Evolutionary conservation across 2,329 filamentous ascomycete species (phyloP).

Genomic region (Parafenestella ontariensis): DNA sequence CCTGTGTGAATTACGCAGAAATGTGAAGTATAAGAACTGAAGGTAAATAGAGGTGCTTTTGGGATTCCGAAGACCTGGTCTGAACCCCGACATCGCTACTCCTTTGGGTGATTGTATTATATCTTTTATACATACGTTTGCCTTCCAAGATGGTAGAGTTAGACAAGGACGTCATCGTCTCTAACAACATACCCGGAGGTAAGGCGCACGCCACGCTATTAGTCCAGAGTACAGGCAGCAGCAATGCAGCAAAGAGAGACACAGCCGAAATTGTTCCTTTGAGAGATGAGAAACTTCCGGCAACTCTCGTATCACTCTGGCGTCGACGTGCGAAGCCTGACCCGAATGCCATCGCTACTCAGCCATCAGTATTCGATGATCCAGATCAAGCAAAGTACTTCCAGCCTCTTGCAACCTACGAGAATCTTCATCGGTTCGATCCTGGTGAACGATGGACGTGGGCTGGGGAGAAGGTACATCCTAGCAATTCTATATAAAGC

Average conservation of each 20-base stretch:
- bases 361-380: slow-evolving; percentile 20
- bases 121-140: not conserved
- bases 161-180: not conserved
- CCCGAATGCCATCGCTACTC: slow-evolving; percentile 20
- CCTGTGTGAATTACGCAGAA: not conserved
- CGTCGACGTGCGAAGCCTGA: slow-evolving; percentile 12
- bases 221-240: not conserved
- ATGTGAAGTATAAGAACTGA: not conserved
- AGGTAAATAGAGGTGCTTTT: not conserved
- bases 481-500: not conserved
- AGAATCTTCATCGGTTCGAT: slow-evolving; percentile 64
- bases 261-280: slow-evolving; percentile 5
- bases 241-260: not conserved
- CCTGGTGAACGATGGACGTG: slow-evolving; percentile 60
- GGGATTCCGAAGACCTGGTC: not conserved
- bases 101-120: not conserved
- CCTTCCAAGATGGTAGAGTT: not conserved
- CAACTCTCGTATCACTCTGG: slow-evolving; percentile 17
- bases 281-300: slow-evolving; percentile 7
- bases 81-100: not conserved
- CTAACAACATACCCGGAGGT: not conserved
- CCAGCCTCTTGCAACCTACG: slow-evolving; percentile 59
- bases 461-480: slow-evolving; percentile 58
- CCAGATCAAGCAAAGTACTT: slow-evolving; percentile 20
- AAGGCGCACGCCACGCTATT: not conserved